Evolutionary conservation across 2,329 filamentous ascomycete species (phyloP).

Genomic region (Venturia pyrina): DNA sequence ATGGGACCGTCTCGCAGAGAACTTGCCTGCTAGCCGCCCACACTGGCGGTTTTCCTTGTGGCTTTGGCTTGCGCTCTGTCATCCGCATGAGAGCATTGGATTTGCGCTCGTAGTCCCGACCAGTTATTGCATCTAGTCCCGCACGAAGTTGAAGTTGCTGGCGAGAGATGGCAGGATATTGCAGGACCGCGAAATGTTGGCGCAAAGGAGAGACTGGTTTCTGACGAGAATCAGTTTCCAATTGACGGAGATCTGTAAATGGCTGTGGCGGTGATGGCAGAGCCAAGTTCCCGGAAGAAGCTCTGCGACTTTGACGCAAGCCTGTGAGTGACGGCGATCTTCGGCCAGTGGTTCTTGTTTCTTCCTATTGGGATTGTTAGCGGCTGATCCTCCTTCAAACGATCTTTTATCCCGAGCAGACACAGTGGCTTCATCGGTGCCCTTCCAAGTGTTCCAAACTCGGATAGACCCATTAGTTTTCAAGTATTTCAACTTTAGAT

Average conservation of each 20-base stretch:
- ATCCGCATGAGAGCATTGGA: background rate
- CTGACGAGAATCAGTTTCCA: background rate
- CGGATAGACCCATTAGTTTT: no score
- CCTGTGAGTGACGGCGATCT: background rate
- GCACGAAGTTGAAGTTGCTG: background rate
- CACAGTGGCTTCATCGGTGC: no score
- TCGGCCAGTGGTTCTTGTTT: background rate
- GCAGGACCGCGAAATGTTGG: background rate
- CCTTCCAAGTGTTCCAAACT: no score
- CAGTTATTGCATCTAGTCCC: background rate
- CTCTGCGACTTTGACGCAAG: background rate
- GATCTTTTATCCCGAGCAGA: background rate
- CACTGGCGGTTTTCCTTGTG: conserved; percentile 35
- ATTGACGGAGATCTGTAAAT: background rate
- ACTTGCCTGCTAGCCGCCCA: conserved; percentile 50
- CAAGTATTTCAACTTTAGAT: no score
- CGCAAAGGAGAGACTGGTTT: background rate
- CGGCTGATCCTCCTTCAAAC: background rate
- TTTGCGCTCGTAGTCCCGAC: background rate
- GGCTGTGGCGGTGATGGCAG: background rate
- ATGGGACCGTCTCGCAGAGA: conserved; percentile 53
- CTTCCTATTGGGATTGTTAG: background rate
- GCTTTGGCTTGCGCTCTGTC: conserved; percentile 21
- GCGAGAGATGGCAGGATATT: background rate
- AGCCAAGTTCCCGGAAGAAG: background rate